Evolutionary conservation across 2,329 filamentous ascomycete species (phyloP).

Genomic region (Aureobasidium sp.): DNA sequence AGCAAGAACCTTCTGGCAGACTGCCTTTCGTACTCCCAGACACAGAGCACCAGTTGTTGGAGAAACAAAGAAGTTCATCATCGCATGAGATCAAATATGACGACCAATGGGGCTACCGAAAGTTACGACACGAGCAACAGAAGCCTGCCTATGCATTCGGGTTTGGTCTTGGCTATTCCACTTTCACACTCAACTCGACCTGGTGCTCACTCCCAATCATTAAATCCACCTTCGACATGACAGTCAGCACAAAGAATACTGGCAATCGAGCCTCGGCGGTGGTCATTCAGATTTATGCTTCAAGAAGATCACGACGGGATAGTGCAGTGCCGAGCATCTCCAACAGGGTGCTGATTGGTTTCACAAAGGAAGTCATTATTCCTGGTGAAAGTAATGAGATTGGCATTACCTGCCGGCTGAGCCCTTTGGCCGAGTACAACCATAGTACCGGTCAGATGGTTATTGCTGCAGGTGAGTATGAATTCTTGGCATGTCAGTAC

Average conservation of each 20-base stretch:
- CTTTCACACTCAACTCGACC: not conserved
- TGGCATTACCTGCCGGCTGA: not conserved
- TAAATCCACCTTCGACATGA: not conserved
- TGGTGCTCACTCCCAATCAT: not conserved
- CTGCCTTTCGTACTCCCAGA: slow-evolving; percentile 20
- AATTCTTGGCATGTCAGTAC: not conserved
- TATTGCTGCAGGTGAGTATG: not conserved
- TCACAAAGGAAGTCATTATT: slow-evolving; percentile 1
- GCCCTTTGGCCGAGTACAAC: not conserved
- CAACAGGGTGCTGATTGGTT: not conserved
- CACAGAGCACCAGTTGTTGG: slow-evolving; percentile 22
- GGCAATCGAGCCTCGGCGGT: not conserved
- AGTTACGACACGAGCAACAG: slow-evolving; percentile 22
- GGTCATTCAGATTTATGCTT: not conserved
- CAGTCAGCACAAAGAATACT: not conserved
- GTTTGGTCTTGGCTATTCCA: slow-evolving; percentile 13
- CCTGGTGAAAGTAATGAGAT: slow-evolving; percentile 4
- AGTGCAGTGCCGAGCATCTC: not conserved
- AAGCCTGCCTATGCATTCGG: slow-evolving; percentile 19
- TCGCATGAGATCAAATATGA: slow-evolving; percentile 22
- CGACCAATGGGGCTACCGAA: slow-evolving; percentile 21
- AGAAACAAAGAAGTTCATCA: slow-evolving; percentile 19
- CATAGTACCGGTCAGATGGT: not conserved
- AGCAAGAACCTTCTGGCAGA: slow-evolving; percentile 18
- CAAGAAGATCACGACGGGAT: not conserved